Conservation (phyloP, 257 asterid species). For the Capsicum rhomboideum region DNA sequence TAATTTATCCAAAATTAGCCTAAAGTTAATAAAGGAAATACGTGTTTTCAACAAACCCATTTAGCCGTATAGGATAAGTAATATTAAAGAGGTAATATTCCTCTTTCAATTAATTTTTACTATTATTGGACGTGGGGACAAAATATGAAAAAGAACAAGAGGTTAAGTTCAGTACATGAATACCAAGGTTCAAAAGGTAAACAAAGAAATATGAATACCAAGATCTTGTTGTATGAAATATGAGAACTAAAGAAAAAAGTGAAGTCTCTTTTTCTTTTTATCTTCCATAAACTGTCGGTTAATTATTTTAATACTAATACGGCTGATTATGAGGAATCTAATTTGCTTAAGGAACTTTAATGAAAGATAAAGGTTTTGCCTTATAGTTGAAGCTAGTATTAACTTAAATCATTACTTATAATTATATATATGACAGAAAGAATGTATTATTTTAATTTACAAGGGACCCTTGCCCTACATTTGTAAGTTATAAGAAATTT, state of each 20-base stretch:
- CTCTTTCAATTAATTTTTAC: background rate
- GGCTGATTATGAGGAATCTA: background rate
- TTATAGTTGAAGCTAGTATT: background rate
- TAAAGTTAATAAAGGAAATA: background rate
- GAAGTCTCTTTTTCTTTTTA: background rate
- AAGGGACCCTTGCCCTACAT: background rate
- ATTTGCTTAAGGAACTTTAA: background rate
- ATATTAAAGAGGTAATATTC: background rate
- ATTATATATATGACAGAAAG: background rate
- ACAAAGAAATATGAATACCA: no score
- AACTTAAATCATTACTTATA: background rate
- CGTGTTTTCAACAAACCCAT: background rate
- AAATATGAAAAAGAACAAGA: background rate
- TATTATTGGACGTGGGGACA: background rate
- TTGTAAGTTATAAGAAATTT: background rate
- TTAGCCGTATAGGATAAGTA: background rate
- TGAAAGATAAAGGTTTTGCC: background rate
- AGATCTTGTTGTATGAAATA: no score
- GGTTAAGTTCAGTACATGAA: background rate
- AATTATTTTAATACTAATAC: background rate
- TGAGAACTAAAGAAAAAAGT: background rate
- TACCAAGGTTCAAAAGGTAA: background rate
- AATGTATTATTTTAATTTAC: background rate
- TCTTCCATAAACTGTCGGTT: background rate
- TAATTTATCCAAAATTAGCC: background rate